Base-by-base conservation (phyloP, 768 basidiomycete genomes). In the Pulveroboletus sp. region DNA sequence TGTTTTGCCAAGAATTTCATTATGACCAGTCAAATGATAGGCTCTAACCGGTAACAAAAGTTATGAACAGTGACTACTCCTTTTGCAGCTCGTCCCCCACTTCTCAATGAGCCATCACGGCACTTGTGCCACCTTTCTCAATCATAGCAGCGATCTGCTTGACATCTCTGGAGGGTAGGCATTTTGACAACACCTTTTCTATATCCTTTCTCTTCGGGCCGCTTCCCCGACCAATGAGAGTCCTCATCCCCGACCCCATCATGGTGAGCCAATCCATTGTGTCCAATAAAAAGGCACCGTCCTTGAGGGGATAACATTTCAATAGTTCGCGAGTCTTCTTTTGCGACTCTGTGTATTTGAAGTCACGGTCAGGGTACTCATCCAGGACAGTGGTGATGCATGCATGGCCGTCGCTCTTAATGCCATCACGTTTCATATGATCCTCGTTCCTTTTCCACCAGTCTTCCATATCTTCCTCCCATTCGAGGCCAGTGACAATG, bases 401-500 rank as follows among this genome's bases (percentile, higher is more conserved):
- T 5, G 56, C 65, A 22, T 64, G 62, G 1, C 52, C 60, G 19
- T 39, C 32, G 47, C 45, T 57, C 23, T 24, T 17, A 35, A 66
- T 55, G 1, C 54, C 55, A 24, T 43, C 49, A 1, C 8, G 12
- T 10, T 35, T 22, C 8, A 65, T 51, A 9, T 13, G 13, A 0
- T 9, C 8, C 24, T 55, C 11, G 26, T 64, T 62, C 38, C 50
- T 52, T 11, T 12, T 23, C 39, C 39, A 40, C 39, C 39, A 40
- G 3, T 26, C 39, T 11, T 40, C 39, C 39, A 40, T 26, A 22
- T 10, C 10, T n/a, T 14, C 1, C 39, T 40, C 24, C 10, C 10
- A 0, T 17, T 40, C 39, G n/a, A 40, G 61, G 17, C 69, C 64
- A 2, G 71, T 73, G 35, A 71, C 53, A 5, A 68, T 65, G 10